phyloP scores from a whole-genome alignment of 2,329 filamentous ascomycete genomes.

The Zasmidium cellare region DNA sequence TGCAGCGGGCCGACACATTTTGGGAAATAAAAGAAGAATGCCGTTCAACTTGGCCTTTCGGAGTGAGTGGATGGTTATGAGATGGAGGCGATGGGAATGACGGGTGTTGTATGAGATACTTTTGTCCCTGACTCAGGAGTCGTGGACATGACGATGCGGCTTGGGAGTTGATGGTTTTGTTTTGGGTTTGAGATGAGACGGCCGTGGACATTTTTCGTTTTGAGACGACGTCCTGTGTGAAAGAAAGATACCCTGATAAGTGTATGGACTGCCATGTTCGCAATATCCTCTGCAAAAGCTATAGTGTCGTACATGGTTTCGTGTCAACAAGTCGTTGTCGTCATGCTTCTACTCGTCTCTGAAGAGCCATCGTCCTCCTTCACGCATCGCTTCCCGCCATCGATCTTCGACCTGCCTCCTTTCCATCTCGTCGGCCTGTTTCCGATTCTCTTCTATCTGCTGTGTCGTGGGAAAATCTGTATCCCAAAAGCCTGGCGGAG shows the following conservation, averaged over 20 bases:
- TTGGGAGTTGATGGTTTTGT: not conserved
- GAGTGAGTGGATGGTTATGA: too few species aligned
- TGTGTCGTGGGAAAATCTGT: constrained; percentile 88
- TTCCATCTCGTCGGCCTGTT: constrained; percentile 64
- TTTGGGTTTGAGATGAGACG: not conserved
- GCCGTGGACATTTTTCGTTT: not conserved
- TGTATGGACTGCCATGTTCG: constrained; percentile 1
- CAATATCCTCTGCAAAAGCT: not conserved
- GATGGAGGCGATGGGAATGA: too few species aligned
- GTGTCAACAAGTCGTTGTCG: not conserved
- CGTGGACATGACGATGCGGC: constrained; percentile 1
- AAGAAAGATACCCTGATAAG: constrained; percentile 6
- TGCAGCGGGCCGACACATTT: constrained; percentile 11
- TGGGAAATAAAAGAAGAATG: constrained; percentile 11
- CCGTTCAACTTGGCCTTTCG: not conserved
- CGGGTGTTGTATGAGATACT: not conserved
- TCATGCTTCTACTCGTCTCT: constrained; percentile 65
- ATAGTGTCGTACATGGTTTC: not conserved
- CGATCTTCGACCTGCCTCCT: constrained; percentile 68
- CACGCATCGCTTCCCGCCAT: constrained; percentile 77
- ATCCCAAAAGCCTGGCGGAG: constrained; percentile 88
- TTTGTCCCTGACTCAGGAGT: not conserved
- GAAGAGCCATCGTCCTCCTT: constrained; percentile 76
- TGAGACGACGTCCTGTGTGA: not conserved
- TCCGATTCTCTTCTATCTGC: constrained; percentile 66